These are phyloP conservation scores for Entoloma clypeatum DNA, from an alignment of 1,284 basidiomycete species.

Conservation along the genomic window DNA sequence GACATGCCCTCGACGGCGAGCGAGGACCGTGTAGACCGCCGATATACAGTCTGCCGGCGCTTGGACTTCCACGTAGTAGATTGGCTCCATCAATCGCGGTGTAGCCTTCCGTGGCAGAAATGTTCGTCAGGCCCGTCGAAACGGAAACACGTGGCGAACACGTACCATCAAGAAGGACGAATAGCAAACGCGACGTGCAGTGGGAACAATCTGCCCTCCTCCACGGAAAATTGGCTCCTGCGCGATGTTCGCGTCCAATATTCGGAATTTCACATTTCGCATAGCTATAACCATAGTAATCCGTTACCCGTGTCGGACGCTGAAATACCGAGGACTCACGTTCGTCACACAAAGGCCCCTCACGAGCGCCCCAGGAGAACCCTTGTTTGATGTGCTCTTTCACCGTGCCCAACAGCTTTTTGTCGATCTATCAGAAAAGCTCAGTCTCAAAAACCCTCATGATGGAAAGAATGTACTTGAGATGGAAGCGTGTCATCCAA, in stretches of 20 bases:
- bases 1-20: constrained; percentile 94
- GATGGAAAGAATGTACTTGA: constrained; percentile 50
- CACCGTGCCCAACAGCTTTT: constrained; percentile 84
- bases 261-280: constrained; percentile 96
- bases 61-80: constrained; percentile 98
- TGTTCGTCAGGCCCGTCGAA: constrained; percentile 10
- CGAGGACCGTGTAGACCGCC: constrained; percentile 95
- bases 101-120: constrained; percentile 63
- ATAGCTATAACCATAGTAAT: constrained; percentile 61
- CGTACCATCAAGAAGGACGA: constrained; percentile 98
- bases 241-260: constrained; percentile 88
- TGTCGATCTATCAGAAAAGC: constrained; percentile 66
- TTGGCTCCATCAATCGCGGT: constrained; percentile 91
- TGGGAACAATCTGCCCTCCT: constrained; percentile 69
- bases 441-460: constrained; percentile 1
- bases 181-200: constrained; percentile 87
- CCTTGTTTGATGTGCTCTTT: constrained; percentile 97
- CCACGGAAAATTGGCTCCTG: constrained; percentile 96
- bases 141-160: constrained; percentile 19
- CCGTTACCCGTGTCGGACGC: constrained; percentile 5
- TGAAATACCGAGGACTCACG: constrained; percentile 60
- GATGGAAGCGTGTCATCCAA: constrained; percentile 96
- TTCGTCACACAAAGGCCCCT: constrained; percentile 97
- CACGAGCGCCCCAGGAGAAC: constrained; percentile 98
- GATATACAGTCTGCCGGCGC: constrained; percentile 98